A percentile compares a stretch with the other conserved stretches of the same genome.
Evolutionary conservation across 331 rosid species (phyloP).

Genomic region (Rosa hybrid): DNA sequence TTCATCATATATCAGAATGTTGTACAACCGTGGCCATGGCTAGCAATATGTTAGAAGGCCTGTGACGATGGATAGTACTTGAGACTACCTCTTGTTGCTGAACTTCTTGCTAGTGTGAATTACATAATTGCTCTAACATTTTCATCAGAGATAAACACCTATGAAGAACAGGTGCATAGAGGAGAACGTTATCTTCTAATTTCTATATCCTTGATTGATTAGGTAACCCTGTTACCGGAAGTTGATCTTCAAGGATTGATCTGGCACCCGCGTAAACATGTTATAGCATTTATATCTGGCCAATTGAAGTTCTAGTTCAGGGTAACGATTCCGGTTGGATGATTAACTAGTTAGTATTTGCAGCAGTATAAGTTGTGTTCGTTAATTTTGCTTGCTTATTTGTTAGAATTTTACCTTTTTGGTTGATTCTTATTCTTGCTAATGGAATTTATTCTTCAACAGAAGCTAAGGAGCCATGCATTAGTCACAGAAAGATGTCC

Average conservation of each 20-base stretch:
- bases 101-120: not conserved
- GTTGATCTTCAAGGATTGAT: constrained; percentile 84
- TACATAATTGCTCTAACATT: not conserved
- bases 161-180: not conserved
- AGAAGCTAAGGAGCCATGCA: constrained; percentile 84
- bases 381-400: not conserved
- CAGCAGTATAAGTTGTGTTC: not conserved
- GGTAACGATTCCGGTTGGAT: constrained; percentile 70
- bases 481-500: constrained; percentile 66
- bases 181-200: not conserved
- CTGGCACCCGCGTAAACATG: constrained; percentile 89
- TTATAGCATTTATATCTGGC: constrained; percentile 73
- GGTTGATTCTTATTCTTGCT: not conserved
- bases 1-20: not conserved
- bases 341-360: not conserved
- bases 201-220: constrained; percentile 10
- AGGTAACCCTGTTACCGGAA: constrained; percentile 79
- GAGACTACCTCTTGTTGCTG: not conserved
- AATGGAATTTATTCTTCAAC: constrained; percentile 33
- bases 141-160: not conserved
- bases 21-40: not conserved
- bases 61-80: not conserved
- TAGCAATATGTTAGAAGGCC: not conserved
- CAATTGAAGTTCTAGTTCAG: constrained; percentile 58
- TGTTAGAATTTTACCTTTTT: constrained; percentile 8